A percentile compares a stretch with the other conserved stretches of the same genome.
Evolutionary conservation across 2,329 filamentous ascomycete species (phyloP).

Genomic region (Beauveria varroae): DNA sequence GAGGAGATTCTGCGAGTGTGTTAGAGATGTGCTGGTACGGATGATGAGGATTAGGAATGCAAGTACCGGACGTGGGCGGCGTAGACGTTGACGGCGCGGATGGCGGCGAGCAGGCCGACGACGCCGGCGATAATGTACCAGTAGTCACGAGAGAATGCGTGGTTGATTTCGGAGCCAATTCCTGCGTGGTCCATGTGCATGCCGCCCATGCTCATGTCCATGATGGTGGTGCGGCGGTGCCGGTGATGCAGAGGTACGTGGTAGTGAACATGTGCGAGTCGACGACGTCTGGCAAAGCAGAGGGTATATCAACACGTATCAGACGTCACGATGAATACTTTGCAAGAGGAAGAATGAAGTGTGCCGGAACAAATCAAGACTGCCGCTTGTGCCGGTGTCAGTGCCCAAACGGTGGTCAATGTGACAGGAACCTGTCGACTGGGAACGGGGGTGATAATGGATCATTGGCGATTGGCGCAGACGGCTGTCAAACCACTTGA

Average conservation of each 20-base stretch:
- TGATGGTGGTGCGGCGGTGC: slow-evolving; percentile 8
- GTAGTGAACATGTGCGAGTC: neutral
- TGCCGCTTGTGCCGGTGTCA: neutral
- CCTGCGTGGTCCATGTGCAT: slow-evolving; percentile 27
- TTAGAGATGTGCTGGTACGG: neutral
- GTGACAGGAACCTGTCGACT: neutral
- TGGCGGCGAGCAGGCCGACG: slow-evolving; percentile 32
- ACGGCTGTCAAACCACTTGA: neutral
- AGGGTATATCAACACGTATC: too few species aligned
- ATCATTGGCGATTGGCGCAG: neutral
- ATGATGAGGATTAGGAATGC: neutral
- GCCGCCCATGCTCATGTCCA: slow-evolving; percentile 23
- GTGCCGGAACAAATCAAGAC: neutral
- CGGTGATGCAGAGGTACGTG: neutral
- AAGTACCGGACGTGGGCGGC: slow-evolving; percentile 35
- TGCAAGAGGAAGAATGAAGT: too few species aligned
- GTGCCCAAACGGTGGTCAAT: neutral
- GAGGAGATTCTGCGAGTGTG: slow-evolving; percentile 34
- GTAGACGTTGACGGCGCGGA: slow-evolving; percentile 37
- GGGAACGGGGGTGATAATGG: neutral
- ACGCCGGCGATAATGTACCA: slow-evolving; percentile 52
- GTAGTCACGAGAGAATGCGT: slow-evolving; percentile 44
- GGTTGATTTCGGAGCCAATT: slow-evolving; percentile 37
- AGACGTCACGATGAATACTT: too few species aligned
- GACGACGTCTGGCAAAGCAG: neutral